Percentiles rank a stretch among this genome's conserved stretches.
Conservation (phyloP, 1,284 basidiomycete species). For the Leccinum griseonigrum region DNA sequence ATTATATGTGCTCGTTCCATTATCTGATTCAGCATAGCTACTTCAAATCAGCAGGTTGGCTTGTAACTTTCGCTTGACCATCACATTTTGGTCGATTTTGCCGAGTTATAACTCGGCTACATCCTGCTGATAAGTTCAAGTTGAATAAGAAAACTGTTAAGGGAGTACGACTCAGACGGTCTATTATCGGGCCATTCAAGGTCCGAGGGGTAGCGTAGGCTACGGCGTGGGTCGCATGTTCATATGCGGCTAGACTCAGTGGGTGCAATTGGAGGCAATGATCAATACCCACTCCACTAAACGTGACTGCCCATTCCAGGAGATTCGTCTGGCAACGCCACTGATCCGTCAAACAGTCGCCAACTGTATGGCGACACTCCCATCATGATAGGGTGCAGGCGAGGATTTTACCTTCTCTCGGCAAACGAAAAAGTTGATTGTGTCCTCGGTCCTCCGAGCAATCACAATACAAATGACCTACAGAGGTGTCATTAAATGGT, state of each 20-base stretch:
- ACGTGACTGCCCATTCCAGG: background rate
- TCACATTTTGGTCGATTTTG: too few species aligned
- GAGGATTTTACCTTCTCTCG: background rate
- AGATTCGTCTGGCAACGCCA: background rate
- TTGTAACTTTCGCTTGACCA: too few species aligned
- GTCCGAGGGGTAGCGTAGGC: background rate
- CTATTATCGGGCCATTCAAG: background rate
- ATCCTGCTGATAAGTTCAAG: too few species aligned
- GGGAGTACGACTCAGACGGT: background rate
- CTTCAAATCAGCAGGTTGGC: too few species aligned
- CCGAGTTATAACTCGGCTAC: too few species aligned
- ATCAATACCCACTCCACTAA: background rate
- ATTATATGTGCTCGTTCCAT: background rate
- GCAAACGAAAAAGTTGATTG: background rate
- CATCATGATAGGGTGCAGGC: background rate
- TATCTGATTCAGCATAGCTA: background rate
- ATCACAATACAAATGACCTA: background rate
- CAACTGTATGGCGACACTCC: background rate
- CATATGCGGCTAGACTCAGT: background rate
- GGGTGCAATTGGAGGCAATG: background rate
- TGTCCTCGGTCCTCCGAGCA: background rate
- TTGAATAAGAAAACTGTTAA: background rate
- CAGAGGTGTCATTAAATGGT: background rate
- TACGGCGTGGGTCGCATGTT: background rate
- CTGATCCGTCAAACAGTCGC: background rate